Evolutionary conservation across 495 filamentous ascomycete genomes (phyloP), one percentile per base, ranked within the genome.

Genomic region (Chaetomium fimeti): DNA sequence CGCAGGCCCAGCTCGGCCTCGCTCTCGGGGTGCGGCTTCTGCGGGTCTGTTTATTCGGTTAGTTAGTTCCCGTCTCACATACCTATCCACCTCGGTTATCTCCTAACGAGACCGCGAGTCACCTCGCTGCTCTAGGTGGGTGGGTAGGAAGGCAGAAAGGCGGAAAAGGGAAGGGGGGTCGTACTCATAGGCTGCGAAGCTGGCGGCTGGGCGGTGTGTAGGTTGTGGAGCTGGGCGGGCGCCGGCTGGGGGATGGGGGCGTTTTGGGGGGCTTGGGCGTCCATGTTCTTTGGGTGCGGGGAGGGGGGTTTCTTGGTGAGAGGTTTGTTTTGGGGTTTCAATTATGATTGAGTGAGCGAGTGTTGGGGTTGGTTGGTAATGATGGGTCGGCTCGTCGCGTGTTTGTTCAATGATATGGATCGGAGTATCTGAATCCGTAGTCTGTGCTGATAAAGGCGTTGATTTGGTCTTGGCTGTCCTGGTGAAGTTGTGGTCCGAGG

Each of bases 151-250:
- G n/a, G n/a, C n/a, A n/a, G n/a, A n/a, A n/a, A 24, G 38, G 38
- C 13, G 20, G 47, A 42, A 0, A 51, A 6, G 9, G 18, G 55
- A 36, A n/a, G 45, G 20, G 3, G 12, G 5, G 32, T 60, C 75
- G 2, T 69, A 77, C 76, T 66, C 76, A 78, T 78, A 18, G 75
- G 67, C 28, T 72, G 72, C 3, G 72, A 62, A 48, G 63, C 64
- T 7, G 63, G 58, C 2, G 76, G 76, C 48, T 78, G 76, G 11
- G 71, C 54, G 11, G 64, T 70, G 27, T 76, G 73, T 22, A 75
- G 52, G 9, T 24, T 9, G 29, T 57, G 56, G 2, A 66, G 49
- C 28, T 61, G 62, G 38, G 58, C 59, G 9, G 68, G 60, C 55
- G 56, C 62, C 15, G 68, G 66, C 27, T 59, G 65, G 29, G 60